These are phyloP conservation scores for Sphenostylis stenocarpa DNA, from an alignment of 306 rosid species.

Conservation along the genomic window DNA sequence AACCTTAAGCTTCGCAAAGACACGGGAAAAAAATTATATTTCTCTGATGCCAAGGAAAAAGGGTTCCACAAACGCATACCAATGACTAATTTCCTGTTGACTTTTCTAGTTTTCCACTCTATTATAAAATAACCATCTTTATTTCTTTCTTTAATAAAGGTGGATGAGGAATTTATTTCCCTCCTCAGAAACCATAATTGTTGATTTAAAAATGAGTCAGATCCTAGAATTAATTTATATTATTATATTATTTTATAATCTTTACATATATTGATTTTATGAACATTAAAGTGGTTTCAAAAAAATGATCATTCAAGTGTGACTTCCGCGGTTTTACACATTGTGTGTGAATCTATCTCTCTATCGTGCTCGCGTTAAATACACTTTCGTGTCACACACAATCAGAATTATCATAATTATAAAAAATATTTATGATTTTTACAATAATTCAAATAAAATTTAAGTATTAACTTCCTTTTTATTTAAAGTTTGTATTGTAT, in stretches of 20 bases:
- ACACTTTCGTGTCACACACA: neutral
- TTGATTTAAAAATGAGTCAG: neutral
- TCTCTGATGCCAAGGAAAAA: neutral
- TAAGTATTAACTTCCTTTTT: too few relatives aligned
- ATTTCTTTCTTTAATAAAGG: neutral
- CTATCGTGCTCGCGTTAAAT: neutral
- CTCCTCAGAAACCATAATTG: neutral
- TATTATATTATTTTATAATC: neutral
- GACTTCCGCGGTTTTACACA: neutral
- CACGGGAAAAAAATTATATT: neutral
- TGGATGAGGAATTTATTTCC: neutral
- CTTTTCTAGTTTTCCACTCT: conserved; percentile 30
- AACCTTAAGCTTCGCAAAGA: conserved; percentile 39
- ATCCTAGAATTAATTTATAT: neutral
- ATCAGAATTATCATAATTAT: neutral
- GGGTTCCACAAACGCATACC: conserved; percentile 33
- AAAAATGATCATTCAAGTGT: neutral
- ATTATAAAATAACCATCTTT: neutral
- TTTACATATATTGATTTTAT: neutral
- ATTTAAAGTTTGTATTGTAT: too few relatives aligned
- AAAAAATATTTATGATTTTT: neutral
- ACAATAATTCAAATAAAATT: neutral
- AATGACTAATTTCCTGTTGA: conserved; percentile 53
- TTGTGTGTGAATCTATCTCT: neutral
- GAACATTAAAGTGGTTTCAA: neutral